A percentile compares a stretch with the other conserved stretches of the same genome.
Evolutionary conservation across 257 asterid species (phyloP).

Genomic region (Voacanga thouarsii): DNA sequence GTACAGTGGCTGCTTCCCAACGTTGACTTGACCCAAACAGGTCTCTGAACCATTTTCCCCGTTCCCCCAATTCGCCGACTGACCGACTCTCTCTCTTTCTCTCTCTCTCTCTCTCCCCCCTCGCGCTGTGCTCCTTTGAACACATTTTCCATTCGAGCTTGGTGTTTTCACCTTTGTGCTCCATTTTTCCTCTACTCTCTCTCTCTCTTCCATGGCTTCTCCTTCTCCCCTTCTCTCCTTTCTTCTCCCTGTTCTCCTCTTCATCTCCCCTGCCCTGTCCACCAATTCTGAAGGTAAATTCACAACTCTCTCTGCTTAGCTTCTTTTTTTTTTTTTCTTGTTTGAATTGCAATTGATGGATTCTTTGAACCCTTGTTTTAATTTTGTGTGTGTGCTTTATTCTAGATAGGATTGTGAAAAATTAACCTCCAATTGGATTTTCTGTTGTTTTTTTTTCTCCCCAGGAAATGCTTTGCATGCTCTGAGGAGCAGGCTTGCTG

Average conservation of each 20-base stretch:
- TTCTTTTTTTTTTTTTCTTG: not conserved
- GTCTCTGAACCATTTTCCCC: not conserved
- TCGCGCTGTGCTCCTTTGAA: too few relatives aligned
- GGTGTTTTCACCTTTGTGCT: not conserved
- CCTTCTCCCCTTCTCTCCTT: conserved; percentile 31
- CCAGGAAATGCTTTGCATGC: conserved; percentile 83
- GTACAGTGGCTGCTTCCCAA: not conserved
- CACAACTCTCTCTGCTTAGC: not conserved
- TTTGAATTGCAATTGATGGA: not conserved
- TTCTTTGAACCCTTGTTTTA: not conserved
- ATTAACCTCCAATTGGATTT: not conserved
- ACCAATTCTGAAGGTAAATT: conserved; percentile 69
- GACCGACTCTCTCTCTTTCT: not conserved
- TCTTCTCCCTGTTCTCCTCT: conserved; percentile 36
- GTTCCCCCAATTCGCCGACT: too few relatives aligned
- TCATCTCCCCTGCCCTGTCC: conserved; percentile 36
- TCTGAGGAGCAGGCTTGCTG: conserved; percentile 64
- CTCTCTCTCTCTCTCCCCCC: not conserved
- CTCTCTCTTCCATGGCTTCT: conserved; percentile 43
- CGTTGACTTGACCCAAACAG: conserved; percentile 37
- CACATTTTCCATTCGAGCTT: not conserved
- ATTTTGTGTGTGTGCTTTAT: not conserved
- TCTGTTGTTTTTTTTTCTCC: not conserved
- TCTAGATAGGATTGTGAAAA: not conserved
- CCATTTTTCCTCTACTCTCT: conserved; percentile 9